These are phyloP conservation scores for Sclerotinia subarctica DNA, from an alignment of 2,329 filamentous ascomycete species.

Conservation along the genomic window DNA sequence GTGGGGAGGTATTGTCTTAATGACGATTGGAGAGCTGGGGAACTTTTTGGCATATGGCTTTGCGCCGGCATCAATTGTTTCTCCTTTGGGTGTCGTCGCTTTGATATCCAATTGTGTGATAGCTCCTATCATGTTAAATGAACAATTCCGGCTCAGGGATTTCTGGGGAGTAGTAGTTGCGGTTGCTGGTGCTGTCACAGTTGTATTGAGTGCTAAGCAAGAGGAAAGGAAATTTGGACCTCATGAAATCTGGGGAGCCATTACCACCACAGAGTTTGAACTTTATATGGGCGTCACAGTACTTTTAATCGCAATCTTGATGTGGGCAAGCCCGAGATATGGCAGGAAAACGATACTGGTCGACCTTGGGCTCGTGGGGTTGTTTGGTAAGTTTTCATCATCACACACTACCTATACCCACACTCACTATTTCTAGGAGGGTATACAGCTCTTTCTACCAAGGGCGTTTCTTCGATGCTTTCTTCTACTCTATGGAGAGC, in stretches of 20 bases:
- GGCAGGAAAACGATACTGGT: conserved; percentile 86
- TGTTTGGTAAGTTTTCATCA: conserved; percentile 67
- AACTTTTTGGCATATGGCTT: conserved; percentile 98
- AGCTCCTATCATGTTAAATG: conserved; percentile 89
- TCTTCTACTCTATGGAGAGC: conserved; percentile 87
- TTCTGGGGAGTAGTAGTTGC: conserved; percentile 85
- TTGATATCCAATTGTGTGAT: conserved; percentile 96
- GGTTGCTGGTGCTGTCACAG: conserved; percentile 81
- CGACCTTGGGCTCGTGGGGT: conserved; percentile 85
- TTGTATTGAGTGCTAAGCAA: conserved; percentile 86
- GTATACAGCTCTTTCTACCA: conserved; percentile 95
- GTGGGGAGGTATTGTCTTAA: conserved; percentile 92
- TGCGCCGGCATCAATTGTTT: conserved; percentile 95
- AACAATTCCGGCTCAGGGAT: conserved; percentile 80
- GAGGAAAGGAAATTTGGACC: conserved; percentile 90
- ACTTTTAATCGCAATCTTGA: conserved; percentile 68
- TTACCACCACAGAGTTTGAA: conserved; percentile 85
- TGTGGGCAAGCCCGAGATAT: conserved; percentile 79
- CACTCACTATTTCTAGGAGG: conserved; percentile 56
- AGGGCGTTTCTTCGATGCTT: conserved; percentile 91
- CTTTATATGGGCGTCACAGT: conserved; percentile 80
- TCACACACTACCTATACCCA: not conserved
- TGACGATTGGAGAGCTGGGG: conserved; percentile 88
- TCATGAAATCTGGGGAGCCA: conserved; percentile 83
- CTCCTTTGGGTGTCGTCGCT: conserved; percentile 92